Base-by-base conservation (phyloP, 495 filamentous ascomycete species). In the Rostrohypoxylon terebratum region DNA sequence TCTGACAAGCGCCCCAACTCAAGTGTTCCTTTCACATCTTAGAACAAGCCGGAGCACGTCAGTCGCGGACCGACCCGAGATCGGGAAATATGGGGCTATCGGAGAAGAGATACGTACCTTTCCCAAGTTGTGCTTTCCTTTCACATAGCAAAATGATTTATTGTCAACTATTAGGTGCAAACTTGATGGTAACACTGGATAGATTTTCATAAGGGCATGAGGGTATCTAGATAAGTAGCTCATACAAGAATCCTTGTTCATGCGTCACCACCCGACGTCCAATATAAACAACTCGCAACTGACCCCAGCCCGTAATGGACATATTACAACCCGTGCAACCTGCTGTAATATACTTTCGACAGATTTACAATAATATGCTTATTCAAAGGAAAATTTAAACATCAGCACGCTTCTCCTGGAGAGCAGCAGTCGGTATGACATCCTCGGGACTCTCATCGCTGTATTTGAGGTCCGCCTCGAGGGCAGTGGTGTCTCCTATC, bases 381-480 rank as follows among this genome's bases (percentile, higher is more conserved):
- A 31, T 61, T 59, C 34, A 18, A 23, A 47, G n/a, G 10, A 54
- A 28, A 63, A 42, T 33, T 66, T 71, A 71, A 14, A 72, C 53
- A 21, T 48, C 55, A 5, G 61, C 45, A 21, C 21, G 60, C 70
- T 78, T 78, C 61, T 71, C 70, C 13, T 55, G 31, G 18, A 67
- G 61, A 11, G 58, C 42, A 11, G 40, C 55, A 25, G 50, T 47
- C 8, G 74, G 34, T 21, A 71, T 75, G 1, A 94, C 91, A 71
- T 94, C 92, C 61, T 85, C 87, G 2, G 85, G 70, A 0, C 91
- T 95, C 85, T 94, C 92, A 69, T 95, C 93, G 44, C 90, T 92
- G 81, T 93, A 94, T 72, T 89, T 89, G 33, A 97, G 81, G 81
- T 97, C 94, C 51, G 92, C 88, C 77, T 94, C 92, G 10, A 96